Conservation (phyloP, 306 rosid genomes). For the Rosa chinensis region DNA sequence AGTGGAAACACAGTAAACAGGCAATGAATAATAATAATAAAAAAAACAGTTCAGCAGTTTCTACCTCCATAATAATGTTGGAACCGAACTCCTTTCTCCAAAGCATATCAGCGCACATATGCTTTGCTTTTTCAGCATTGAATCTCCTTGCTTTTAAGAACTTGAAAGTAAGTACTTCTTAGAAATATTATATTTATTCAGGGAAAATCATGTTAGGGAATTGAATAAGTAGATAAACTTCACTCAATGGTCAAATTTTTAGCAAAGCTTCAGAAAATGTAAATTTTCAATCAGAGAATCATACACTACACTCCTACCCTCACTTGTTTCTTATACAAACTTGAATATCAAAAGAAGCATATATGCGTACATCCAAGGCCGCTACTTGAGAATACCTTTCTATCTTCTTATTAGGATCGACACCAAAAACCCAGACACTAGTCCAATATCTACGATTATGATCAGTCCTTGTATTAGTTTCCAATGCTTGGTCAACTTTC, state of each 20-base stretch:
- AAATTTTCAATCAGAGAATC: constrained; percentile 20
- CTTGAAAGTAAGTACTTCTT: constrained; percentile 37
- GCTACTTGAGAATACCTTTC: constrained; percentile 71
- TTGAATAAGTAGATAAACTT: no score
- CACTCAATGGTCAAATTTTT: no score
- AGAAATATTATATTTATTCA: background rate
- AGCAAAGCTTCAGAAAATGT: no score
- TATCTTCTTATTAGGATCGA: constrained; percentile 79
- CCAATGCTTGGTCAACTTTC: constrained; percentile 43
- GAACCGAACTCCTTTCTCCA: constrained; percentile 87
- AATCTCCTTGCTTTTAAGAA: constrained; percentile 91
- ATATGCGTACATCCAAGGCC: constrained; percentile 47
- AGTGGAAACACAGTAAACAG: background rate
- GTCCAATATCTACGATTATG: constrained; percentile 67
- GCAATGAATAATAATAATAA: background rate
- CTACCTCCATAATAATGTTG: constrained; percentile 69
- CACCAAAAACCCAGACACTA: constrained; percentile 62
- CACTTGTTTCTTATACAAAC: constrained; percentile 59
- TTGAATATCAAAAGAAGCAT: constrained; percentile 55
- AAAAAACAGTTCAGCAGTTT: no score
- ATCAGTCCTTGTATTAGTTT: background rate
- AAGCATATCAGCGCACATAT: constrained; percentile 94
- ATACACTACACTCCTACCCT: no score
- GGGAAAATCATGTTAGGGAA: background rate
- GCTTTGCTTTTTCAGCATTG: constrained; percentile 83